Evolutionary conservation across 345 rosid species (phyloP).

Genomic region (Noccaea bulbosa): DNA sequence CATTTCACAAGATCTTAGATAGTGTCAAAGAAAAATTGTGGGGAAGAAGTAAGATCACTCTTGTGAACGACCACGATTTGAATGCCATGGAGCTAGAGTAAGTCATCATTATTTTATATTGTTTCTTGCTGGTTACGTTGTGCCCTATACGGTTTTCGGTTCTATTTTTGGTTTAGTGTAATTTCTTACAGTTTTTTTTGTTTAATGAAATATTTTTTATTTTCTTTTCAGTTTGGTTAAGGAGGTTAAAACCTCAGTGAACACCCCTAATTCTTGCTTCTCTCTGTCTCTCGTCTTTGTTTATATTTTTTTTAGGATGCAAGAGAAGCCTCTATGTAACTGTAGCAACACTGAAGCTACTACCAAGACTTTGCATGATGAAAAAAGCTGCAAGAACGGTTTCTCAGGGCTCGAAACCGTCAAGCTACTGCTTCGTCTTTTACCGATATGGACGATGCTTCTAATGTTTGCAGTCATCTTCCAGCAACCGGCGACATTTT

Average conservation of each 20-base stretch:
- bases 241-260: neutral
- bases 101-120: constrained; percentile 40
- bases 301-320: constrained; percentile 55
- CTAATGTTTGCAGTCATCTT: constrained; percentile 88
- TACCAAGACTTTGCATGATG: constrained; percentile 27
- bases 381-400: constrained; percentile 33
- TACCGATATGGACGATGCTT: constrained; percentile 93
- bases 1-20: constrained; percentile 41
- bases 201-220: too few species aligned
- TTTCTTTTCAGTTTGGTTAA: neutral
- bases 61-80: constrained; percentile 46
- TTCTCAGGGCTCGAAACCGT: constrained; percentile 47
- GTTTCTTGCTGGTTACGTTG: too few species aligned
- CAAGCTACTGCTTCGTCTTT: constrained; percentile 54
- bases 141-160: neutral
- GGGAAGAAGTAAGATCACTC: constrained; percentile 47
- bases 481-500: constrained; percentile 86
- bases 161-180: neutral
- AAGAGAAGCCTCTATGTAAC: constrained; percentile 75
- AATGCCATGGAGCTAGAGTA: constrained; percentile 75
- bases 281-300: neutral
- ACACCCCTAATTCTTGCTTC: constrained; percentile 14
- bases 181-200: too few species aligned
- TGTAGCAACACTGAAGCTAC: constrained; percentile 36
- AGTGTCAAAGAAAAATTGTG: constrained; percentile 47